phyloP scores from a whole-genome alignment of 352 stramenopile genomes.

The Pythium dissotocum region DNA sequence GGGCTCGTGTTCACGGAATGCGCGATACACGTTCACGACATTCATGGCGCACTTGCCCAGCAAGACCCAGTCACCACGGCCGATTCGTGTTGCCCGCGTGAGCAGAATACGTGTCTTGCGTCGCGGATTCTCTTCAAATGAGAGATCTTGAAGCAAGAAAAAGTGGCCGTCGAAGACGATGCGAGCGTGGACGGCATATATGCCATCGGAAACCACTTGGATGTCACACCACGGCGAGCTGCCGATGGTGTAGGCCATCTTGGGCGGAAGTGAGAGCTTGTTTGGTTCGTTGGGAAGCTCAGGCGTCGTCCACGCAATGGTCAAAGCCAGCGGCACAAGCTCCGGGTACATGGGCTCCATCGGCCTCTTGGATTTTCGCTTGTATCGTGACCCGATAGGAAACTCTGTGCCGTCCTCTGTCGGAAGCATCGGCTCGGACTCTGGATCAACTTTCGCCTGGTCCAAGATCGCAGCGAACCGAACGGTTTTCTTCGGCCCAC shows the following conservation, averaged over 20 bases:
- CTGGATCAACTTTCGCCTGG: conserved; percentile 14
- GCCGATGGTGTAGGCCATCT: conserved; percentile 51
- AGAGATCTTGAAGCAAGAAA: conserved; percentile 74
- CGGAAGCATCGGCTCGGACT: conserved; percentile 20
- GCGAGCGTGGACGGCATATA: conserved; percentile 56
- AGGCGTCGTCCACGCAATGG: conserved; percentile 16
- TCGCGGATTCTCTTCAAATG: conserved; percentile 58
- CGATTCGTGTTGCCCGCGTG: conserved; percentile 45
- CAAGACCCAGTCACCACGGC: conserved; percentile 58
- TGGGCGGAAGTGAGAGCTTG: conserved; percentile 25
- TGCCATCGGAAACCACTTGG: conserved; percentile 40
- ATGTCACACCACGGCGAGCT: conserved; percentile 60
- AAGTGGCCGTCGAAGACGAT: conserved; percentile 65
- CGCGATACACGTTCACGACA: conserved; percentile 47
- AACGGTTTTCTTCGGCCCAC: conserved; percentile 21
- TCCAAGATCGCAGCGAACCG: conserved; percentile 26
- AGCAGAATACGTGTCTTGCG: conserved; percentile 58
- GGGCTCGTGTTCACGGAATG: conserved; percentile 51
- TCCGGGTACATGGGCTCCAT: conserved; percentile 17
- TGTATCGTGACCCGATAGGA: conserved; percentile 48
- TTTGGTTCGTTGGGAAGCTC: conserved; percentile 22
- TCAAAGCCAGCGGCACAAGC: conserved; percentile 13
- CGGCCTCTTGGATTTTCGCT: conserved; percentile 37
- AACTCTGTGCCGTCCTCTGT: conserved; percentile 34
- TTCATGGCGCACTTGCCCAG: conserved; percentile 55